Evolutionary conservation across 257 asterid species (phyloP).

Genomic region (Solanum paucissectum): DNA sequence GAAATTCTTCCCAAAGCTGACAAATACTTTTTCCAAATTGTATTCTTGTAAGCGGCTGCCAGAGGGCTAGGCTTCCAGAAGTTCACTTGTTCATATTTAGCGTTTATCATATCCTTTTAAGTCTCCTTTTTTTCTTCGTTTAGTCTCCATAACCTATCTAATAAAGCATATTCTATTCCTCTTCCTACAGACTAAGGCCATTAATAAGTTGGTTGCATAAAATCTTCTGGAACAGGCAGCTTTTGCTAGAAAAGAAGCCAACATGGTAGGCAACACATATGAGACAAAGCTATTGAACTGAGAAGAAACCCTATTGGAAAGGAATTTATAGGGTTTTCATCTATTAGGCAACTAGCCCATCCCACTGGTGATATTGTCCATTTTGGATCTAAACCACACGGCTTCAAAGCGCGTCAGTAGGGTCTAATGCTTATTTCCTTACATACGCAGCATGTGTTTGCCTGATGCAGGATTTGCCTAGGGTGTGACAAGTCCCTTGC

Average conservation of each 20-base stretch:
- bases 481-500: background rate
- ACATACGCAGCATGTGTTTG: background rate
- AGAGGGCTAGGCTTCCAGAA: background rate
- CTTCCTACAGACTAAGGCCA: background rate
- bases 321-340: background rate
- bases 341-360: background rate
- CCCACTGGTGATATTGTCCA: too few relatives aligned
- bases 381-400: background rate
- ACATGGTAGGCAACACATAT: background rate
- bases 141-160: background rate
- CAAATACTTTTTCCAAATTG: background rate
- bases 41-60: background rate
- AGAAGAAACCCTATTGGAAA: background rate
- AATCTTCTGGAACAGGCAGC: background rate
- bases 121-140: background rate
- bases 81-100: background rate
- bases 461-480: background rate
- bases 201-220: background rate
- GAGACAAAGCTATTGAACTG: background rate
- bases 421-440: background rate
- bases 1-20: background rate
- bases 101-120: background rate
- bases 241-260: background rate
- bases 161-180: background rate
- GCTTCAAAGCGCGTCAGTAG: background rate